phyloP scores from a whole-genome alignment of 1,284 basidiomycete species.

The Ustilago xerochloae region DNA sequence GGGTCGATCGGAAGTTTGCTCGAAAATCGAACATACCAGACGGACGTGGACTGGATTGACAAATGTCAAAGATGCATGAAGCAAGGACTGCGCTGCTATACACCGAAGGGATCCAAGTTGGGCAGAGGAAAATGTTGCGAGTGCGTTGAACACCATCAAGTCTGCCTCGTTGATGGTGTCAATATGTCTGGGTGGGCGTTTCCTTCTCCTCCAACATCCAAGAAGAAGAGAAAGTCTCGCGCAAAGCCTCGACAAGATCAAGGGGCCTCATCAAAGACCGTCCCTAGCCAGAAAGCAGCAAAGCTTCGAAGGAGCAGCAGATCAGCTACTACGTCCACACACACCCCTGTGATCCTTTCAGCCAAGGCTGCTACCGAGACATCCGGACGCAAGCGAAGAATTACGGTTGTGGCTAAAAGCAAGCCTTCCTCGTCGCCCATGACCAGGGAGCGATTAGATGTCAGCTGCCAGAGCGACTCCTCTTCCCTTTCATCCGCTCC shows the following conservation, averaged over 20 bases:
- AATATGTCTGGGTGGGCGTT: not conserved
- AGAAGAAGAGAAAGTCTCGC: not conserved
- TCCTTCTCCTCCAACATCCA: not conserved
- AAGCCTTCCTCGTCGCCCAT: not conserved
- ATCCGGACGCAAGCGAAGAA: not conserved
- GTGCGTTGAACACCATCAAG: not conserved
- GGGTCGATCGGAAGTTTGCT: too few relatives aligned
- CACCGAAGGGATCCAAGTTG: not conserved
- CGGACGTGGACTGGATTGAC: slow-evolving; percentile 5
- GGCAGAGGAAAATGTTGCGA: not conserved
- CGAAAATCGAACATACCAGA: not conserved
- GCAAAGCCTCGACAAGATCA: not conserved
- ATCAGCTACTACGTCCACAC: not conserved
- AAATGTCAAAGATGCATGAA: slow-evolving; percentile 2
- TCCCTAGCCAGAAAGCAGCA: not conserved
- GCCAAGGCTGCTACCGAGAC: not conserved
- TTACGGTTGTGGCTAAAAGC: not conserved
- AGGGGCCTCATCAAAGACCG: not conserved
- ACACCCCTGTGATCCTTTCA: not conserved
- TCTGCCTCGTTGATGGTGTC: slow-evolving; percentile 2
- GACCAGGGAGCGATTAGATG: not conserved
- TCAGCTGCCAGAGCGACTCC: not conserved
- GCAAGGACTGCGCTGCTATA: not conserved
- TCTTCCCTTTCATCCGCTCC: not conserved
- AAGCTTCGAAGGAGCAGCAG: not conserved